Base-by-base conservation (phyloP, 1,139 yeast species). In the Candida smagusa region DNA sequence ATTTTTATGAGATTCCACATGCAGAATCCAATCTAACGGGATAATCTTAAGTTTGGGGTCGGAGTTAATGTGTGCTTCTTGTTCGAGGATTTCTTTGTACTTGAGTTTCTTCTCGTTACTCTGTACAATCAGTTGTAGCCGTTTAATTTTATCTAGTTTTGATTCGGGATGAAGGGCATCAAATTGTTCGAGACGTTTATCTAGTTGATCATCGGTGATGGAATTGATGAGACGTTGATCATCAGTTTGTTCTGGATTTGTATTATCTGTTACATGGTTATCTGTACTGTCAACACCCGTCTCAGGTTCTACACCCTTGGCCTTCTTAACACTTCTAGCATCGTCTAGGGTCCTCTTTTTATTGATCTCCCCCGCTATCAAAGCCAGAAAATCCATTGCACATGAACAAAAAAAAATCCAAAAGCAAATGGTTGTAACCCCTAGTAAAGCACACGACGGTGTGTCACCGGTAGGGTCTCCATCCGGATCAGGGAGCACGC, bases 311-410 rank as follows among this genome's bases (percentile, higher is more conserved):
- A 45, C 45, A 21, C 48, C 50, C n/a, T 48, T 43, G 13, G 13
- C 9, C 8, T 3, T 7, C 12, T 12, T 12, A 22, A 30, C 35
- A 30, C 6, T 22, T 30, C 24, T 13, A 16, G 29, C 11, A 28
- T 12, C 12, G 4, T 48, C 52, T 45, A 41, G 21, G 39, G 47
- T 49, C 39, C 61, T 45, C 43, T 63, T 57, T 48, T 59, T 59
- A 42, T 60, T 61, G 43, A 67, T 68, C 37, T 61, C 63, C 32
- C 65, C 59, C 33, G 63, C 59, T 33, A 68, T 46, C 26, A 65
- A 44, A 33, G 49, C 52, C n/a, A 65, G 52, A 33, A 68, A 56
- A 47, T 65, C 68, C 65, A 68, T 55, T 33, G 21, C 35, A 32
- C 30, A 32, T 32, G 35, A 12, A 31, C 13, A 12, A 19, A 13